Base-by-base conservation (phyloP, 345 rosid genomes). In the Linum usitatissimum region DNA sequence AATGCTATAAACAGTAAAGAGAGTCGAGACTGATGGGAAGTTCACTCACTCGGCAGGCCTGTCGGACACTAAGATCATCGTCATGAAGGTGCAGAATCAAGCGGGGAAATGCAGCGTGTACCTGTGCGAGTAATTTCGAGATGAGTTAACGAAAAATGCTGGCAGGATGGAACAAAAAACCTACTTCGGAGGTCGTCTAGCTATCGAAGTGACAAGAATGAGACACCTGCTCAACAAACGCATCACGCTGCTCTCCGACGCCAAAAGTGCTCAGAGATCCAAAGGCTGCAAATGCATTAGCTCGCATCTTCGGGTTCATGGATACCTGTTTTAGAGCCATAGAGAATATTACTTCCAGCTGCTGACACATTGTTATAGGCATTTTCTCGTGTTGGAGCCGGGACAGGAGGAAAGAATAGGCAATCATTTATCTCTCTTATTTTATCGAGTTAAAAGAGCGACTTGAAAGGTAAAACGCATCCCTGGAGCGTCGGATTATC, bases 171-270 rank as follows among this genome's bases (percentile, higher is more conserved):
- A 59, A 18, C 31, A 70, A 68, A 39, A 45, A 40, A 30, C 30
- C 30, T n/a, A 54, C 23, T 55, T 34, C 38, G 8, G 38, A 34
- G 38, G 38, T 34, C 0, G 38, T 1, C 4, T 34, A 51, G 58
- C 53, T 21, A 14, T 1, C 1, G 15, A 7, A 18, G 20, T 45
- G 6, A 38, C 34, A 21, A 42, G 38, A 30, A 48, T 31, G 34
- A 62, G 53, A 63, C 12, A 92, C 98, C 96, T 92, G 98, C 75
- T 92, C 98, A 42, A 89, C 80, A 74, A 92, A 92, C 63, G 83
- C 78, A 65, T 89, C 93, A 14, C 40, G 84, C 40, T 84, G 88
- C 62, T 78, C 78, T 64, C 84, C 91, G 74, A 54, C 76, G 66
- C 83, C 96, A 71, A 74, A 92, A 64, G 78, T 84, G 80, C 91